Percentiles rank a stretch among this genome's conserved stretches.
These are phyloP conservation scores for Cucumis hystrix DNA, from an alignment of 306 rosid genomes.

Conservation along the genomic window DNA sequence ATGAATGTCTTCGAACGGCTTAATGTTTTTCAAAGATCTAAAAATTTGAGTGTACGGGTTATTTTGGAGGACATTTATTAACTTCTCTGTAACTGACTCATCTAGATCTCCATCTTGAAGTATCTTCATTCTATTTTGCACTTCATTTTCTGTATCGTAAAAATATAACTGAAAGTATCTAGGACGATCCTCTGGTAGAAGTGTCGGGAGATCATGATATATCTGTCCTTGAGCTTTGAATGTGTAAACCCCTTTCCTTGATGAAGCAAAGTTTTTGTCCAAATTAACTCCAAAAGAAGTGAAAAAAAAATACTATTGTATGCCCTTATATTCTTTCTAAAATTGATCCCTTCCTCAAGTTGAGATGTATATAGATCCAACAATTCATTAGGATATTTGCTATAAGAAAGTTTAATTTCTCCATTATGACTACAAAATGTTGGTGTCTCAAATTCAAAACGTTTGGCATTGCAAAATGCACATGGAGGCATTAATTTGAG, in stretches of 20 bases:
- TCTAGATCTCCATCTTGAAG: not conserved
- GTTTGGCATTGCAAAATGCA: no score
- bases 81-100: not conserved
- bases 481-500: no score
- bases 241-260: not conserved
- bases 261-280: not conserved
- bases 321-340: no score
- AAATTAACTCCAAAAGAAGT: no score
- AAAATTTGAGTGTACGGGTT: not conserved
- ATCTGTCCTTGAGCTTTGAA: not conserved
- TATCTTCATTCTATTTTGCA: not conserved
- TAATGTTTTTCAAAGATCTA: no score
- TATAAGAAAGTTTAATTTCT: no score
- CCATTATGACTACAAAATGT: no score
- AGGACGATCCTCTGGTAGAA: not conserved
- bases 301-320: no score
- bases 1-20: not conserved
- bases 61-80: not conserved
- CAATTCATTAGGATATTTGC: no score
- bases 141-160: not conserved
- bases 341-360: no score
- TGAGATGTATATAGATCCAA: no score
- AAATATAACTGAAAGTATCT: not conserved
- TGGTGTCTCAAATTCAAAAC: no score
- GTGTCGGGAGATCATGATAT: not conserved